phyloP scores from a whole-genome alignment of 768 basidiomycete species.

The Suillus subluteus region DNA sequence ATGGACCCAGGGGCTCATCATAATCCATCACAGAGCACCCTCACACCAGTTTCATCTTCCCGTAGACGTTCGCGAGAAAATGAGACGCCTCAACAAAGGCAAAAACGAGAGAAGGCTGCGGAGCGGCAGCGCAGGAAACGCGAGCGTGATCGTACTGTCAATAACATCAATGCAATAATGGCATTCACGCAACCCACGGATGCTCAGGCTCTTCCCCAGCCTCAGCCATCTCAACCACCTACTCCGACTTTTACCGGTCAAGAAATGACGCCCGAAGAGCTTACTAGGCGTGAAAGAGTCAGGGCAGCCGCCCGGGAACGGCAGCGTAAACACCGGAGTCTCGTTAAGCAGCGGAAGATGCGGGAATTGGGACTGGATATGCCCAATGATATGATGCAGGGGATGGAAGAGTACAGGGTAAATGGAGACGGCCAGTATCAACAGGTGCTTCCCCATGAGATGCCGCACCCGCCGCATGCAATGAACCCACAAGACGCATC shows the following conservation, averaged over 20 bases:
- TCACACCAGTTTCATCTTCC: constrained; percentile 36
- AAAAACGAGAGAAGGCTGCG: constrained; percentile 86
- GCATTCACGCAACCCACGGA: constrained; percentile 40
- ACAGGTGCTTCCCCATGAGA: constrained; percentile 39
- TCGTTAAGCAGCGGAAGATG: constrained; percentile 81
- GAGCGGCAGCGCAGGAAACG: constrained; percentile 85
- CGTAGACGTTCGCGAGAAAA: constrained; percentile 69
- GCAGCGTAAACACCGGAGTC: constrained; percentile 79
- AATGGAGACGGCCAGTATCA: constrained; percentile 45
- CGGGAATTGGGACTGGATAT: constrained; percentile 82
- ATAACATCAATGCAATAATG: constrained; percentile 45
- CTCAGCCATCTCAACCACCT: constrained; percentile 33
- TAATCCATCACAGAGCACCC: constrained; percentile 35
- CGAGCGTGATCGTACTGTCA: constrained; percentile 61
- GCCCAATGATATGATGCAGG: constrained; percentile 70
- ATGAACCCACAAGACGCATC: constrained; percentile 57
- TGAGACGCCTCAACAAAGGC: constrained; percentile 72
- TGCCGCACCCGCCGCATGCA: constrained; percentile 33
- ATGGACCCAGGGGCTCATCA: constrained; percentile 40
- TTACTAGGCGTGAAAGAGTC: constrained; percentile 68
- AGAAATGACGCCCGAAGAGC: constrained; percentile 64
- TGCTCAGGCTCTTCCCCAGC: constrained; percentile 36
- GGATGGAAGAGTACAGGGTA: constrained; percentile 70
- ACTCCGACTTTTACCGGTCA: constrained; percentile 31
- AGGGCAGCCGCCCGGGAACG: constrained; percentile 78